Base-by-base conservation (phyloP, 2,329 filamentous ascomycete genomes). In the Fusarium sp. region DNA sequence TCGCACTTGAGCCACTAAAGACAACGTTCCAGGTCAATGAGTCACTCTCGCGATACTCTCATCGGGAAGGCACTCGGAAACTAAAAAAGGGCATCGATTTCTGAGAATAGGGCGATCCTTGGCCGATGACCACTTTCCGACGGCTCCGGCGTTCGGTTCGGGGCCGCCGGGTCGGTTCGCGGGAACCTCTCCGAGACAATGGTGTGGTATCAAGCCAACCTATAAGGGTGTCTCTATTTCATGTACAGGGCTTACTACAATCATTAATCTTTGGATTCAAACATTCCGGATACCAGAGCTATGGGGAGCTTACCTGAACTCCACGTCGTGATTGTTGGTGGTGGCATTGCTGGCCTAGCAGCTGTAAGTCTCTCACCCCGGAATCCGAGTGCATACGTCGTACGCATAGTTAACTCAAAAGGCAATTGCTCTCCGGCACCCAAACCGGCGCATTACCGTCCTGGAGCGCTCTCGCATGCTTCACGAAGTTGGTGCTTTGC, bases 281-380 rank as follows among this genome's bases (percentile, higher is more conserved):
- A 27, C 20, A 35, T 6, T 35, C 4, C 9, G 10, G 34, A 18
- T 7, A 11, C 14, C 9, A 57, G 8, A 57, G 20, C 45, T 6
- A 76, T 75, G 75, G 72, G 70, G 37, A 77, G 70, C n/a, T 48
- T 70, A 32, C 71, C 73, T n/a, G 63, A 77, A n/a, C 35, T 71
- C 23, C 68, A 76, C 30, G 14, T 76, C 4, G 66, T 74, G 2
- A 77, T 77, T 30, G 72, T 77, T 9, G 74, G 75, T 23, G 75
- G 74, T 20, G 75, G 75, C 18, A 77, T 77, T 14, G 75, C 71
- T 27, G 73, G 73, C 5, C 68, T 74, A 4, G 71, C 67, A n/a
- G 64, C 71, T 14, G 73, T 76, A 67, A 32, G 72, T 58, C 2
- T 11, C 13, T 25, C 6, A 6, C 9, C 2, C 8, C 48, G 18